Conservation (phyloP, 1,139 yeast species). For the Blastobotrys serpentis region DNA sequence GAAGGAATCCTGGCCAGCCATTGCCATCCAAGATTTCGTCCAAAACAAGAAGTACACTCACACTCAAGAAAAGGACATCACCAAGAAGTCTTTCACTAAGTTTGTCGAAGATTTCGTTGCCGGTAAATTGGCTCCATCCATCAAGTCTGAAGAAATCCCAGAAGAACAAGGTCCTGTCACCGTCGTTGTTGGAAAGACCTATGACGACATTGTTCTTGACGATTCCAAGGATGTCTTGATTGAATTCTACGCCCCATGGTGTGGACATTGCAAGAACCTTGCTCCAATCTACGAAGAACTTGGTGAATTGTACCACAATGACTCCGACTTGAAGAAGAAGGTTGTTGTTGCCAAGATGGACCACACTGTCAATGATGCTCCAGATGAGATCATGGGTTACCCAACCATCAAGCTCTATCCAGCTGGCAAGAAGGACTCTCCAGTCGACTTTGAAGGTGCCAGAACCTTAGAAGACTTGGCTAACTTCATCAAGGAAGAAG, state of each 20-base stretch:
- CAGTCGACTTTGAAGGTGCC: constrained; percentile 64
- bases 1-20: constrained; percentile 83
- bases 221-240: constrained; percentile 80
- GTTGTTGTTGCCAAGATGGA: constrained; percentile 84
- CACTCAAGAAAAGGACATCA: constrained; percentile 48
- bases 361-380: constrained; percentile 86
- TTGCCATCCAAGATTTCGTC: constrained; percentile 75
- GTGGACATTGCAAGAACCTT: constrained; percentile 96
- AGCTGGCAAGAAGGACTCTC: constrained; percentile 79
- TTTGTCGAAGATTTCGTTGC: constrained; percentile 64
- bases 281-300: constrained; percentile 92
- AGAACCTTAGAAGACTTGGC: constrained; percentile 76
- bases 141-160: constrained; percentile 88
- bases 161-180: constrained; percentile 71
- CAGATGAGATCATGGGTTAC: constrained; percentile 79
- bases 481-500: constrained; percentile 64
- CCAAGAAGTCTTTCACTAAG: constrained; percentile 49
- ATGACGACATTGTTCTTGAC: constrained; percentile 67
- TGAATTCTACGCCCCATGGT: constrained; percentile 98
- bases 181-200: constrained; percentile 83
- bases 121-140: constrained; percentile 67
- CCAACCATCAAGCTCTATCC: constrained; percentile 93
- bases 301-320: constrained; percentile 61
- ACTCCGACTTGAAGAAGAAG: constrained; percentile 42
- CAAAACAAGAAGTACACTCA: constrained; percentile 68